A percentile compares a stretch with the other conserved stretches of the same genome.
These are phyloP conservation scores for Colletotrichum sp. DNA, from an alignment of 2,329 filamentous ascomycete species.

Conservation along the genomic window DNA sequence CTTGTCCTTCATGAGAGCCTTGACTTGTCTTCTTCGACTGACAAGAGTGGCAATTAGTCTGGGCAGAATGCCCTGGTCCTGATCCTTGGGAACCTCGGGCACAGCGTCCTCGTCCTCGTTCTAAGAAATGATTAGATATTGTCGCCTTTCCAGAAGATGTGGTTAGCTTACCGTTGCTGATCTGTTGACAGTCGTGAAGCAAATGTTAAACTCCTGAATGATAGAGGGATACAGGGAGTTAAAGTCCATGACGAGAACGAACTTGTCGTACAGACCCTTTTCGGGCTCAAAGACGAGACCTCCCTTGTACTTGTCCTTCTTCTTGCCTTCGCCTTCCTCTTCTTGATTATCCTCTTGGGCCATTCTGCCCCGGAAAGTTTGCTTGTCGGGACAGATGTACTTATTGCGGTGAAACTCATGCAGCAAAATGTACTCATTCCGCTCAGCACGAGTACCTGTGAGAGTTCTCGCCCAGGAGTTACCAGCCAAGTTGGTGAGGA, in stretches of 20 bases:
- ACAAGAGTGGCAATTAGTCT: conserved; percentile 92
- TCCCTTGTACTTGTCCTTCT: conserved; percentile 99
- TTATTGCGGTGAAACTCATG: conserved; percentile 97
- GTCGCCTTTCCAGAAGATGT: not conserved
- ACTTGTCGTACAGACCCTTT: conserved; percentile 97
- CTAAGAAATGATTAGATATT: conserved; percentile 35
- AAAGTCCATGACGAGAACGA: conserved; percentile 99
- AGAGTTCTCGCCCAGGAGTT: conserved; percentile 98
- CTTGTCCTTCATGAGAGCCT: conserved; percentile 96
- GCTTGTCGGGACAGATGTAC: conserved; percentile 97
- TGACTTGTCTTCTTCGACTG: conserved; percentile 86
- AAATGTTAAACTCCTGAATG: conserved; percentile 99
- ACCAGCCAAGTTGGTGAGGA: conserved; percentile 93
- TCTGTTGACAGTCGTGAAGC: conserved; percentile 95
- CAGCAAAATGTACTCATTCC: conserved; percentile 98
- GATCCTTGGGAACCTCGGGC: conserved; percentile 81
- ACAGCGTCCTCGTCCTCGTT: conserved; percentile 83
- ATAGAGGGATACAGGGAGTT: conserved; percentile 99
- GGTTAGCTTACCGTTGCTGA: conserved; percentile 64
- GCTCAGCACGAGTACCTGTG: conserved; percentile 93
- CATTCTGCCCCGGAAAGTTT: conserved; percentile 76
- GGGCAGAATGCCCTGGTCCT: conserved; percentile 85
- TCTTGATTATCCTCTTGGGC: conserved; percentile 73
- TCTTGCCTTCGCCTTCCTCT: conserved; percentile 81
- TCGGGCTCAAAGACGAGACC: conserved; percentile 98